Conservation (phyloP, 2,329 filamentous ascomycete genomes). For the Talaromyces sp. region DNA sequence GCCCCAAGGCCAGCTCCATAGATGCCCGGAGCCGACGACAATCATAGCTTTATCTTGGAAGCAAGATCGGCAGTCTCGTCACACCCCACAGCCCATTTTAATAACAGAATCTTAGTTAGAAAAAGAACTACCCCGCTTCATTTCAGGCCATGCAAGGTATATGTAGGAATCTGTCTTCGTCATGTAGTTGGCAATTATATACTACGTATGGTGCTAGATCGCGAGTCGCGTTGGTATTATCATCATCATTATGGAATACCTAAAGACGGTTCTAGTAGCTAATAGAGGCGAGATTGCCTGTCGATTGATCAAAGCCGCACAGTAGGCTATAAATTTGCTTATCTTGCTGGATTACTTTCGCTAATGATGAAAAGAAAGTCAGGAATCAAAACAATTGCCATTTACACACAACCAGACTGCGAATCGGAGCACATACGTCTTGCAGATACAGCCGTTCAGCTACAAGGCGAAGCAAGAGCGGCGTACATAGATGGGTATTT, state of each 20-base stretch:
- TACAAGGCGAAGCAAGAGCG: constrained; percentile 48
- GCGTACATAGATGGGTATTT: constrained; percentile 43
- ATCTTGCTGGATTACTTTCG: not conserved
- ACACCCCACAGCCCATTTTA: not conserved
- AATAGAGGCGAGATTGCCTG: constrained; percentile 60
- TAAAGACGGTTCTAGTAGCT: constrained; percentile 49
- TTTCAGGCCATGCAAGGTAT: not conserved
- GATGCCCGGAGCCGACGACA: not conserved
- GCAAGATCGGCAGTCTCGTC: not conserved
- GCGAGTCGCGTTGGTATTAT: not conserved
- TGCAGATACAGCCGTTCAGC: constrained; percentile 53
- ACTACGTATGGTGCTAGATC: not conserved
- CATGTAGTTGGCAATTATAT: not conserved
- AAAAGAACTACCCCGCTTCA: not conserved
- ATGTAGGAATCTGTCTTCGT: not conserved
- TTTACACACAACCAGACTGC: constrained; percentile 58
- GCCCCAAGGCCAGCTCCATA: not conserved
- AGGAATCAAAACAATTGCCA: constrained; percentile 51
- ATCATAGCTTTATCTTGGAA: not conserved
- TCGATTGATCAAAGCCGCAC: constrained; percentile 53
- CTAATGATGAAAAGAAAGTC: constrained; percentile 32
- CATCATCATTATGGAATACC: constrained; percentile 1
- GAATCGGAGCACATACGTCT: constrained; percentile 53
- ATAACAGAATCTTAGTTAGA: not conserved
- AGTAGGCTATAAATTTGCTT: constrained; percentile 22